Base-by-base conservation (phyloP, 1,284 basidiomycete species). In the Boletus mariae region DNA sequence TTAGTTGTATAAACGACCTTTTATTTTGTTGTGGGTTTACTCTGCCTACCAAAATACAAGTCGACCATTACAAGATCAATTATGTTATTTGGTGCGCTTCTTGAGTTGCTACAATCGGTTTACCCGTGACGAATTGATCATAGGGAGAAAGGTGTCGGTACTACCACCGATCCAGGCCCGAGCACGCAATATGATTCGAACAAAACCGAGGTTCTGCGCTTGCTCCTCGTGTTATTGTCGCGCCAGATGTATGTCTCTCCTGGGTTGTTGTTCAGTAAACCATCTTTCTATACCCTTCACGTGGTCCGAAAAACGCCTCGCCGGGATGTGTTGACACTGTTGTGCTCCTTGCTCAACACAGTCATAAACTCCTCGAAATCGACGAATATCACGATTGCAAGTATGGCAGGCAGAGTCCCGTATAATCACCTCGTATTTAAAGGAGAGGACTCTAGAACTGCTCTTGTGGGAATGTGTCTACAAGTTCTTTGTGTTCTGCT, bases 21-120 rank as follows among this genome's bases (percentile, higher is more conserved):
- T 71, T 95, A 37, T 97, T 95, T 70, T 93, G 91, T 64, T 94
- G 91, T 61, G 92, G 91, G 11, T 95, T 96, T 66, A 95, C 91
- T 1, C 74, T 96, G 13, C 90, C 93, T 6, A 80, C 81, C 32
- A 85, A 81, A 65, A 78, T 92, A 37, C 84, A 89, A 63, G 82
- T 85, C 38, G 87, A 90, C 65, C 83, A 86, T 59, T 80, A 93
- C 67, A 93, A 94, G 72, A 88, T 96, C 55, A 90, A 92, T 68
- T 88, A 91, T 73, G 75, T 87, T 15, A 92, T 91, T 47, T 92
- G 90, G 88, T 89, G 65, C 55, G 84, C 68, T 46, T 35, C 6
- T 52, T 29, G 53, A 47, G 42, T 54, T 47, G 35, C 46, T 55
- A 20, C 38, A 26, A 45, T 53, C 34, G 26, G 37, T 47, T 25